Base-by-base conservation (phyloP, 225 moss, liverwort and hornwort genomes). In the Neckera pumila region DNA sequence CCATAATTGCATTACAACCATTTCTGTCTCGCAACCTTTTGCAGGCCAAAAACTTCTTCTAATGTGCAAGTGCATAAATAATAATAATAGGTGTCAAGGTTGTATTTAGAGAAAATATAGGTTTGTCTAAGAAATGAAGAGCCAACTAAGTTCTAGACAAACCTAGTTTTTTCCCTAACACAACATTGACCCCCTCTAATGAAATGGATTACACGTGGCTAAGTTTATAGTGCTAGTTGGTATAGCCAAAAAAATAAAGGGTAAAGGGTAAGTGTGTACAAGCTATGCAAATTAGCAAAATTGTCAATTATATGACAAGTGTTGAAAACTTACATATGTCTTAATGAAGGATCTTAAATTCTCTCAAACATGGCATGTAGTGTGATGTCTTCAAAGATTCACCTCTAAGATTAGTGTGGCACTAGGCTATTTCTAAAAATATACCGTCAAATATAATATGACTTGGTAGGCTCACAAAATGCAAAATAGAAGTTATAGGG, bases 111-210 rank as follows among this genome's bases (percentile, higher is more conserved):
- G 1, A 42, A 71, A 26, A 7, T 0, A 25, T 8, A 0, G 0
- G 4, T 15, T 42, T 15, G 9, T 42, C 5, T 0, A 43, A 5
- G 6, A 72, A 9, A 1, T 27, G 27, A 26, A 3, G 14, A 42
- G 1, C 0, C 42, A 42, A 71, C 9, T 15, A n/a, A n/a, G n/a
- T 42, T 14, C 1, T 42, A 0, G 0, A 27, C 16, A 43, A 27
- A 72, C 10, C 9, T 12, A n/a, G 2, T 3, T 20, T 67, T n/a
- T 20, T 2, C 2, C 21, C 38, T 21, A 67, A 38, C 2, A 3
- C 22, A n/a, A n/a, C 0, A 1, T 0, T n/a, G 0, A 9, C 2
- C 0, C 6, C 6, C 12, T 6, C 22, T 36, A 22, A 7, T 67
- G 7, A n/a, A 67, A n/a, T 22, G 7, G 12, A n/a, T 38, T n/a